Evolutionary conservation across 2,329 filamentous ascomycete genomes (phyloP), one percentile per base, ranked within the genome.

Genomic region (Cladophialophora chaetospira): DNA sequence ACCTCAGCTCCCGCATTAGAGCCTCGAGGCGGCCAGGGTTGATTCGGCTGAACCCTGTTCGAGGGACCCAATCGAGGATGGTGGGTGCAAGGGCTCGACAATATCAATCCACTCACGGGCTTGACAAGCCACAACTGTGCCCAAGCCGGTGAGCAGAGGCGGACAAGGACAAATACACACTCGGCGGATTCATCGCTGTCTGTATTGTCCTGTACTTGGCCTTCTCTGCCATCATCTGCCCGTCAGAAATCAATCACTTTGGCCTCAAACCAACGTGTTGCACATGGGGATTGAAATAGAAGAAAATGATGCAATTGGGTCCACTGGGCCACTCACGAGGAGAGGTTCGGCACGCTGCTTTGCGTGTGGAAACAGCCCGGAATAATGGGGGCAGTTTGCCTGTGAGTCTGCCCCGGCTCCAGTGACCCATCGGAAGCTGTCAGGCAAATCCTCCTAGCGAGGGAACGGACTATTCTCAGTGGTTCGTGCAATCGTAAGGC

Each of bases 1-100:
- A 25, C 36, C 31, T 51, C 48, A 51, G 48, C 48, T 43, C 31
- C 35, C 35, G 36, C 48, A 42, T 51, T 51, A 51, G 36, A 51
- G 35, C 36, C 33, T 51, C 48, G 19, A 49, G 35, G 36, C 48
- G 48, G 23, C 33, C 35, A 38, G 35, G 47, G 33, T 26, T 51
- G 47, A 51, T 51, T 51, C 47, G 47, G 25, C 35, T 11, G 11
- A 26, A 17, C 29, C 31, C 21, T 21, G 17, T 11, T 9, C 31
- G 31, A 8, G 10, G 15, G n/a, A 15, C 36, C 36, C 10, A 13
- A 44, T 44, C 23, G 35, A 40, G 25, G 8, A 51, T 42, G 23
- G 48, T 29, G 15, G 15, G n/a, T 49, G 25, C 35, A 42, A 5
- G 48, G 36, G 42, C 35, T 35, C 48, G n/a, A 51, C 48, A 35